phyloP scores from a whole-genome alignment of 2,329 filamentous ascomycete genomes.

The Xylariaceae sp. region DNA sequence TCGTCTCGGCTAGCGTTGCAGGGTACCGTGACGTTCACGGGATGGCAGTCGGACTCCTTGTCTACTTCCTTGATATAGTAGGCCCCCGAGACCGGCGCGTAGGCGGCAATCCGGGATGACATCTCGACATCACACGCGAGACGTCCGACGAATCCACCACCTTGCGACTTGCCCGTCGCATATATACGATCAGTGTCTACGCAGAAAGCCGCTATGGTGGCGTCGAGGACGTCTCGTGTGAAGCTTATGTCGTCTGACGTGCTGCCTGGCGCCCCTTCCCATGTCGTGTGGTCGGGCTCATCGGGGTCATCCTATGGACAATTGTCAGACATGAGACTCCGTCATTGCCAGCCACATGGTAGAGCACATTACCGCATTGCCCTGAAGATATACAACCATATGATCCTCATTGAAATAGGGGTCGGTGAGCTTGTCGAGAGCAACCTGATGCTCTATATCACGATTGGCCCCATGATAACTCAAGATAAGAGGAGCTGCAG shows the following conservation, averaged over 20 bases:
- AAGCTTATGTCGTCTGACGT: slow-evolving; percentile 20
- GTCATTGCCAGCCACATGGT: too few species aligned
- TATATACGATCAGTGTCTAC: slow-evolving; percentile 22
- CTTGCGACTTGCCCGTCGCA: slow-evolving; percentile 26
- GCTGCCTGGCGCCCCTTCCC: slow-evolving; percentile 15
- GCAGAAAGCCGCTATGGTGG: slow-evolving; percentile 19
- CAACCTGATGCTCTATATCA: too few species aligned
- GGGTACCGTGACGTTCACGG: slow-evolving; percentile 29
- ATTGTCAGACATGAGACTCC: too few species aligned
- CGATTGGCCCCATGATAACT: too few species aligned
- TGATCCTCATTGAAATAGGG: too few species aligned
- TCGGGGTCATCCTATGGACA: too few species aligned
- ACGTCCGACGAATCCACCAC: slow-evolving; percentile 20
- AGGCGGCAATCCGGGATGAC: slow-evolving; percentile 21
- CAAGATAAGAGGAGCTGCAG: too few species aligned
- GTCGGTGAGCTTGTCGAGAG: too few species aligned
- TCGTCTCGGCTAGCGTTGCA: slow-evolving; percentile 31
- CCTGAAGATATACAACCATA: too few species aligned
- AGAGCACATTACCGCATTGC: too few species aligned
- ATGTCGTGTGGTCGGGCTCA: background rate
- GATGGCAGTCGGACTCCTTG: slow-evolving; percentile 22
- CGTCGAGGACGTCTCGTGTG: slow-evolving; percentile 22
- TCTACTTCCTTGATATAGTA: slow-evolving; percentile 21
- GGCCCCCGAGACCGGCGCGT: slow-evolving; percentile 23
- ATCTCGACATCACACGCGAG: slow-evolving; percentile 20